Evolutionary conservation across 768 basidiomycete species (phyloP).

Genomic region (Exidia glandulosa): DNA sequence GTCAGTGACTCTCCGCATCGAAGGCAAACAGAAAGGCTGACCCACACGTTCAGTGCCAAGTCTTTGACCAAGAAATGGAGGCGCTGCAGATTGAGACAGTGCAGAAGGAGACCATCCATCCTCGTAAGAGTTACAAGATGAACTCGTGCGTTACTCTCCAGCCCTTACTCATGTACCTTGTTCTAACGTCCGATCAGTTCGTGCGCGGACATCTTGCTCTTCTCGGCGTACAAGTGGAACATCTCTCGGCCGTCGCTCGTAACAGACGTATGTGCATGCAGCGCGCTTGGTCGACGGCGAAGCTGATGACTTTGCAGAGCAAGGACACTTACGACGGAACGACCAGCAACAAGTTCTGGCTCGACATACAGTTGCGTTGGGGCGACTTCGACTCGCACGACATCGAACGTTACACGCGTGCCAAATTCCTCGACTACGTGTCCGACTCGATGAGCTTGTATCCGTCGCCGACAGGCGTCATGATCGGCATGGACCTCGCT

Average conservation of each 20-base stretch:
- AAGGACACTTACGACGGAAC: conserved; percentile 98
- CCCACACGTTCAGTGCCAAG: conserved; percentile 67
- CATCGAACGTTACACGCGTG: conserved; percentile 95
- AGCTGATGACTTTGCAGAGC: conserved; percentile 32
- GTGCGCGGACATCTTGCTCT: conserved; percentile 95
- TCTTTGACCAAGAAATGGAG: conserved; percentile 97
- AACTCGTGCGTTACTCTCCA: conserved; percentile 45
- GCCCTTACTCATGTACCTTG: not conserved
- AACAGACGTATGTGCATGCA: conserved; percentile 57
- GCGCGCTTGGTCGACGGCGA: conserved; percentile 4
- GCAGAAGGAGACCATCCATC: conserved; percentile 98
- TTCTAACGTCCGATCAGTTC: conserved; percentile 29
- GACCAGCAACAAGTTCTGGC: conserved; percentile 97
- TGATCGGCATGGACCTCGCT: conserved; percentile 97
- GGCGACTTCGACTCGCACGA: conserved; percentile 99
- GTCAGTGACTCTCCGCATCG: conserved; percentile 24
- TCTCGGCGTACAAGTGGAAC: conserved; percentile 98
- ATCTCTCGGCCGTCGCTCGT: conserved; percentile 92
- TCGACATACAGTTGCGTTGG: conserved; percentile 91
- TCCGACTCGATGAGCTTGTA: conserved; percentile 99
- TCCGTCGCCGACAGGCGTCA: conserved; percentile 95
- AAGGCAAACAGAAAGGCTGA: not conserved
- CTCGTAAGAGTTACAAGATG: conserved; percentile 99
- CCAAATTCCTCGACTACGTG: conserved; percentile 97
- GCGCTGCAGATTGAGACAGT: conserved; percentile 98